A percentile compares a stretch with the other conserved stretches of the same genome.
Evolutionary conservation across 306 rosid species (phyloP).

Genomic region (Cucurbita argyrosperma): DNA sequence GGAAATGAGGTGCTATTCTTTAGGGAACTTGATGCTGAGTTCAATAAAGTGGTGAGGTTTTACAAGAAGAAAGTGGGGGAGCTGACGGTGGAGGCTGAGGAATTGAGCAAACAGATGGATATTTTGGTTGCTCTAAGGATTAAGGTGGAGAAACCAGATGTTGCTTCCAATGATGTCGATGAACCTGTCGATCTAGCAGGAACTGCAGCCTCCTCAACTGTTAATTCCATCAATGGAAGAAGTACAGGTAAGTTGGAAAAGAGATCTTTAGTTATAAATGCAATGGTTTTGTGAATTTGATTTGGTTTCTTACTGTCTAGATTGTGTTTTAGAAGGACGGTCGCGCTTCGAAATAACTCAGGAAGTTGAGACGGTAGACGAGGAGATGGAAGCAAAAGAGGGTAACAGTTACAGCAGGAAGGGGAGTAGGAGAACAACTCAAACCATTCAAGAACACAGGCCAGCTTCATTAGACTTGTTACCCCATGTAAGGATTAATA

Average conservation of each 20-base stretch:
- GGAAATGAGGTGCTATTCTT: slow-evolving; percentile 43
- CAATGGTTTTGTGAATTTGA: background rate
- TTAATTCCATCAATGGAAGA: slow-evolving; percentile 2
- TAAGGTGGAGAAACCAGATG: slow-evolving; percentile 40
- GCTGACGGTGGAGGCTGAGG: slow-evolving; percentile 47
- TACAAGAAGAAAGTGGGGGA: slow-evolving; percentile 37
- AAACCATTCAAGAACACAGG: slow-evolving; percentile 5
- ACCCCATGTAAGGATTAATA: slow-evolving; percentile 43
- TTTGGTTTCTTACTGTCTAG: background rate
- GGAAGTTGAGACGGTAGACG: slow-evolving; percentile 39
- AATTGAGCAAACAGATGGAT: slow-evolving; percentile 60
- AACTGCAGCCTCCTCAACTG: slow-evolving; percentile 8
- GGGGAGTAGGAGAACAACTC: background rate
- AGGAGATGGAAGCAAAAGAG: slow-evolving; percentile 9
- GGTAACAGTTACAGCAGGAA: slow-evolving; percentile 2
- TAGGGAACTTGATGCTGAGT: slow-evolving; percentile 50
- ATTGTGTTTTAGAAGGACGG: slow-evolving; percentile 15
- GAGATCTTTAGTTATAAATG: too few species aligned
- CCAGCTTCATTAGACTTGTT: slow-evolving; percentile 40
- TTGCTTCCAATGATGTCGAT: slow-evolving; percentile 3
- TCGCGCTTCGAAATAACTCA: slow-evolving; percentile 36
- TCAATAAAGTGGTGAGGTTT: slow-evolving; percentile 49
- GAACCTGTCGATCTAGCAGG: slow-evolving; percentile 9
- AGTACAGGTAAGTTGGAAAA: slow-evolving; percentile 20
- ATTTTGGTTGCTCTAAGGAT: slow-evolving; percentile 49